phyloP scores from a whole-genome alignment of 2,329 filamentous ascomycete species.

The Ophiostoma angusticollis region DNA sequence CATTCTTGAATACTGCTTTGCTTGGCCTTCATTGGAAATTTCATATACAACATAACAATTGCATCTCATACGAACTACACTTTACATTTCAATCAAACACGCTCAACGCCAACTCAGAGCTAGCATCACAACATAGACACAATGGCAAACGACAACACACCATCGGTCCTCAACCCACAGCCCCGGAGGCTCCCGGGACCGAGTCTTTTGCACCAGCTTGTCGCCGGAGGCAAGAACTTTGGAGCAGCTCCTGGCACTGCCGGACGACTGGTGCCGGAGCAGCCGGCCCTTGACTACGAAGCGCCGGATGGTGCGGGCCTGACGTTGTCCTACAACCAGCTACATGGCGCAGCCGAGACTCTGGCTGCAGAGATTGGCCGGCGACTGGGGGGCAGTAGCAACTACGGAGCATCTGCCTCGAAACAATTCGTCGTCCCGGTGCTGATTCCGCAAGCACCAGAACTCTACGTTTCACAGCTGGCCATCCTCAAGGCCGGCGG shows the following conservation, averaged over 20 bases:
- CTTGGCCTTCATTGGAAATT: too few relatives aligned
- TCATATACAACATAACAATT: too few relatives aligned
- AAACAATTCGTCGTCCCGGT: conserved; percentile 53
- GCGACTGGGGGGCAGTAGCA: conserved; percentile 6
- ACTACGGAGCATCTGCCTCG: neutral
- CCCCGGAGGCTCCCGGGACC: conserved; percentile 31
- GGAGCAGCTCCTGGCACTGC: conserved; percentile 6
- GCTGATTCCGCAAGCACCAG: conserved; percentile 61
- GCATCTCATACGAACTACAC: too few relatives aligned
- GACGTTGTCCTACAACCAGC: conserved; percentile 45
- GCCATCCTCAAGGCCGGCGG: conserved; percentile 70
- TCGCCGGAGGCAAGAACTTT: conserved; percentile 26
- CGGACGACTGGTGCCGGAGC: neutral
- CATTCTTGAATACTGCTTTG: too few relatives aligned
- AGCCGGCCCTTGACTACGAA: conserved; percentile 51
- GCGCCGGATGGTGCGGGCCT: conserved; percentile 31
- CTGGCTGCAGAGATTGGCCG: conserved; percentile 40
- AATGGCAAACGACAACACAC: conserved; percentile 3
- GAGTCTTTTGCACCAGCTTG: conserved; percentile 42
- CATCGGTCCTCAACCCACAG: conserved; percentile 35
- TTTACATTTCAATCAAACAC: too few relatives aligned
- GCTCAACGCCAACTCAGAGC: too few relatives aligned
- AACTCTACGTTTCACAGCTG: conserved; percentile 65
- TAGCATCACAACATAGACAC: too few relatives aligned
- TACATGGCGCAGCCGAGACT: conserved; percentile 44